Conservation (phyloP, 164 flowering plant genomes). For the Vitis vinifera region DNA sequence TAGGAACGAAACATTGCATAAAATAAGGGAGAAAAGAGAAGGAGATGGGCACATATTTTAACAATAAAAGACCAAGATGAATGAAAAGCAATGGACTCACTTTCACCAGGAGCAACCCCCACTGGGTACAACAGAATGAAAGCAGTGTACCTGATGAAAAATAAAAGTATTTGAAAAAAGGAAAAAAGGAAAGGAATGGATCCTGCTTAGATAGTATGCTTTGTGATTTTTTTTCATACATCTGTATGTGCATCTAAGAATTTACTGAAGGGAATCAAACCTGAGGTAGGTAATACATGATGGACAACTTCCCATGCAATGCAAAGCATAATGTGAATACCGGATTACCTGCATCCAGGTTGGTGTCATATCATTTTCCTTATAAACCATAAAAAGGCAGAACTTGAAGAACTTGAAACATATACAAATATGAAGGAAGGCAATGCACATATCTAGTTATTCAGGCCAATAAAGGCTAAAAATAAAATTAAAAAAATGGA, state of each 20-base stretch:
- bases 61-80: background rate
- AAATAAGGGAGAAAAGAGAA: background rate
- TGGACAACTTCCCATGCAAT: slow-evolving; percentile 58
- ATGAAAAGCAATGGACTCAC: slow-evolving; percentile 42
- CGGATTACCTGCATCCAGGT: slow-evolving; percentile 61
- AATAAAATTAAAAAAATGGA: too few species aligned
- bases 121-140: slow-evolving; percentile 77
- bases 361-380: background rate
- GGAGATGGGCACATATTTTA: background rate
- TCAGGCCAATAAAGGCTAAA: too few species aligned
- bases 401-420: background rate
- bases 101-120: slow-evolving; percentile 77
- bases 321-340: slow-evolving; percentile 77
- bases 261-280: slow-evolving; percentile 21
- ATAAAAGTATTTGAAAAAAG: background rate
- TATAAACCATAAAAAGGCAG: background rate
- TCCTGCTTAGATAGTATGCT: background rate
- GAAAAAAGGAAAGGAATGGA: background rate
- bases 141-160: slow-evolving; percentile 69
- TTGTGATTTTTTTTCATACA: background rate
- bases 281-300: slow-evolving; percentile 70
- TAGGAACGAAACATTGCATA: too few species aligned
- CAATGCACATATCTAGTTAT: too few species aligned
- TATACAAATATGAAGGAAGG: too few species aligned
- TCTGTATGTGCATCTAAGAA: background rate